phyloP scores from a whole-genome alignment of 2,329 filamentous ascomycete species.

The Ophiostoma triangulosporum region DNA sequence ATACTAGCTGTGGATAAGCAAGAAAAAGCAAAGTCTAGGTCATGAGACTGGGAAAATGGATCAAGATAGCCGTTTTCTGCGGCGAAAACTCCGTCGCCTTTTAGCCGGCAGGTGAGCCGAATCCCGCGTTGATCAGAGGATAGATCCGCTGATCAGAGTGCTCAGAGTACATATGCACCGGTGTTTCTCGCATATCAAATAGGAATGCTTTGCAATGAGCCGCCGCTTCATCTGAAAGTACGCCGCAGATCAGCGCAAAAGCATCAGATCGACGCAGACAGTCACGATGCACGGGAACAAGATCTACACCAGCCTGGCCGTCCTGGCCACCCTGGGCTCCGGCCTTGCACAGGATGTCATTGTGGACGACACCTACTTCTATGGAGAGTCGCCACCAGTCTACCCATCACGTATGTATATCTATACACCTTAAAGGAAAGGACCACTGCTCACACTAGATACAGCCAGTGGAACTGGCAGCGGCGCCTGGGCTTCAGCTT shows the following conservation, averaged over 20 bases:
- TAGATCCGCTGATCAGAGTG: too few relatives aligned
- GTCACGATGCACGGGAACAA: neutral
- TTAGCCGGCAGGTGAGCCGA: neutral
- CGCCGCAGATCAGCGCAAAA: neutral
- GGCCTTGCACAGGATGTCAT: conserved; percentile 17
- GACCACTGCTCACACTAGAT: neutral
- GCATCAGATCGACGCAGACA: neutral
- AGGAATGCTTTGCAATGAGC: too few relatives aligned
- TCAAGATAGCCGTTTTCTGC: neutral
- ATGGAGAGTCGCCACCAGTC: conserved; percentile 35
- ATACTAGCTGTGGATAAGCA: neutral
- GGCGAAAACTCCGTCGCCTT: neutral
- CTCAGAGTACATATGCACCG: neutral
- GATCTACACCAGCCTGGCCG: conserved; percentile 18
- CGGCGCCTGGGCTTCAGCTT: conserved; percentile 53
- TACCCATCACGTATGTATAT: conserved; percentile 29
- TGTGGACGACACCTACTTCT: conserved; percentile 31
- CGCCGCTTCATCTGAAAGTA: too few relatives aligned
- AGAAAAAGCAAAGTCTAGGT: neutral
- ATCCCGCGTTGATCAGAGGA: neutral
- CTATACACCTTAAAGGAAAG: neutral
- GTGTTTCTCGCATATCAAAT: neutral
- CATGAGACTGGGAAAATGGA: neutral
- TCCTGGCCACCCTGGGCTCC: conserved; percentile 20
- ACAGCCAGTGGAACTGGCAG: conserved; percentile 37